Evolutionary conservation across 192 early-diverging fungal species (phyloP), one percentile per base, ranked within the genome.

Genomic region (Coemansia javaensis): DNA sequence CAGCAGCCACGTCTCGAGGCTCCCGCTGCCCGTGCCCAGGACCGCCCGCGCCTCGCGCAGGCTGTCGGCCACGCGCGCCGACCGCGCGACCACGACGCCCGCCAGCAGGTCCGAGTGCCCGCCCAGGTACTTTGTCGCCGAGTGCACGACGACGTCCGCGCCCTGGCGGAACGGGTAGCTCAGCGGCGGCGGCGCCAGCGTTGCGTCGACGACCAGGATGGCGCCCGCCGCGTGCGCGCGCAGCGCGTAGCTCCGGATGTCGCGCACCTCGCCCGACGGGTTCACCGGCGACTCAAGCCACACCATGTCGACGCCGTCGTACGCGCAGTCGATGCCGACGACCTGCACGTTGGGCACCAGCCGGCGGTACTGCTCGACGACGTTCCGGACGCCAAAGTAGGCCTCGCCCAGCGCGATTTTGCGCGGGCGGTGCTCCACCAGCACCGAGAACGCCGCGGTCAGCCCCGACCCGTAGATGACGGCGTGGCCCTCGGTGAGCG

Each of bases 171-270:
- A 70, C 31, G 73, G 71, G 42, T 75, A 77, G 64, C 77, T 77
- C 14, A 88, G 61, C 7, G 85, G 85, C 5, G 86, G 85, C 6
- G 86, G 86, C 16, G 83, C 80, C 62, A 87, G 68, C n/a, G 86
- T 88, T 2, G 83, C 33, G 40, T 88, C 86, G 1, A 85, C 79
- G 1, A 82, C 66, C 5, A 87, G 47, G 0, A 56, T 48, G 9
- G 81, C 82, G 1, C 79, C 81, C 2, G 56, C 59, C 13, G 74
- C 69, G 20, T 70, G 71, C 14, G 73, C 68, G 14, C 73, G 36
- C 42, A 78, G 63, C 25, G 63, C 51, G 30, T 70, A 77, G 32
- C 53, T 43, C 27, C 35, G 16, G n/a, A 70, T 43, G 23, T 72
- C 78, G 28, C 35, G 17, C 8, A 79, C 63, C 56, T 84, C 79